A percentile compares a stretch with the other conserved stretches of the same genome.
These are phyloP conservation scores for Syzygium aqueum DNA, from an alignment of 345 rosid genomes.

Conservation along the genomic window DNA sequence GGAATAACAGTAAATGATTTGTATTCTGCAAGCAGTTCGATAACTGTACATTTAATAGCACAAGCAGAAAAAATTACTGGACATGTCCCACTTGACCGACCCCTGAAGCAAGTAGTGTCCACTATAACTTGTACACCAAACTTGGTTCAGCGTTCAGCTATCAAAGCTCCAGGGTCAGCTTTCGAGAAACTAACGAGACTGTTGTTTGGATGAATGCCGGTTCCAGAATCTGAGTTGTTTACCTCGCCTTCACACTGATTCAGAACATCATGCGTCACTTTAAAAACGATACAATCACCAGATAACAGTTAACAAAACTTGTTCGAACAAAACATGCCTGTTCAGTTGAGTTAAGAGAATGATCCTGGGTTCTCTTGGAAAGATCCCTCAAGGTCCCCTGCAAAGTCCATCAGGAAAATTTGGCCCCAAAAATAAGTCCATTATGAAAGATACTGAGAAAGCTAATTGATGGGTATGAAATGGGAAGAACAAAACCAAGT, in stretches of 20 bases:
- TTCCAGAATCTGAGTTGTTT: conserved; percentile 32
- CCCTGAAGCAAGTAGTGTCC: not conserved
- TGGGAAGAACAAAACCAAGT: not conserved
- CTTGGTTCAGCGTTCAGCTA: conserved; percentile 18
- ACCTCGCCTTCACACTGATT: conserved; percentile 43
- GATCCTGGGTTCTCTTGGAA: conserved; percentile 50
- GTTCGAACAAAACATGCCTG: conserved; percentile 19
- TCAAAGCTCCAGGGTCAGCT: conserved; percentile 29
- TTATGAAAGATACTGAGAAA: not conserved
- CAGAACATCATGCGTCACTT: not conserved
- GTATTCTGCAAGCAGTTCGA: conserved; percentile 1
- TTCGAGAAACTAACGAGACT: conserved; percentile 29
- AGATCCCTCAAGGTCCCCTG: conserved; percentile 70
- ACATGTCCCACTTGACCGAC: not conserved
- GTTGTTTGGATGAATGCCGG: conserved; percentile 23
- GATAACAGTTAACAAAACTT: not conserved
- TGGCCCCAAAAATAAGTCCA: not conserved
- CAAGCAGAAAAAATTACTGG: not conserved
- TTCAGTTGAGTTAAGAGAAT: conserved; percentile 27
- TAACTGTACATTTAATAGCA: conserved; percentile 4
- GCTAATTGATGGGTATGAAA: not conserved
- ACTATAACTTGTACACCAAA: not conserved
- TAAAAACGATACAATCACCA: not conserved
- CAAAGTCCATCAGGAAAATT: conserved; percentile 1
- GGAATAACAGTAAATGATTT: not conserved